phyloP scores from a whole-genome alignment of 345 rosid species.

The Populus davidiana region DNA sequence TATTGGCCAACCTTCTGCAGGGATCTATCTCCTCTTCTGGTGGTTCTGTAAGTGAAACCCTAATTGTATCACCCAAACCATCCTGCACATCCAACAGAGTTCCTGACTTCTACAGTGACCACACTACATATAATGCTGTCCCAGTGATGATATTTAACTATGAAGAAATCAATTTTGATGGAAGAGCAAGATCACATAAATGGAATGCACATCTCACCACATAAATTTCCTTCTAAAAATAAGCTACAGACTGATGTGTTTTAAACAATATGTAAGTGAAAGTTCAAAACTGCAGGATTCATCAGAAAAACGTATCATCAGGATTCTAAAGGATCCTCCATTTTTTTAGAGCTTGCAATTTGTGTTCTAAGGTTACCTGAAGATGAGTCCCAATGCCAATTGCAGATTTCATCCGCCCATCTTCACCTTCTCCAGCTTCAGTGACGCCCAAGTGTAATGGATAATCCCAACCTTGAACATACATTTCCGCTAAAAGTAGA shows the following conservation, averaged over 20 bases:
- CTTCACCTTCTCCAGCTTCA: constrained; percentile 99
- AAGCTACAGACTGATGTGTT: neutral
- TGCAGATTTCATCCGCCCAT: constrained; percentile 99
- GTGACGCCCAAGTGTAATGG: constrained; percentile 97
- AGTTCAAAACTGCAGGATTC: neutral
- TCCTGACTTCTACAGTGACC: constrained; percentile 3
- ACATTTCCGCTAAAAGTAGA: constrained; percentile 91
- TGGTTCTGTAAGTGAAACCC: constrained; percentile 92
- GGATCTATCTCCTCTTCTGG: constrained; percentile 99
- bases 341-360: constrained; percentile 1
- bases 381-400: constrained; percentile 97
- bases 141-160: neutral
- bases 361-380: constrained; percentile 46
- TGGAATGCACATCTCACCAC: neutral
- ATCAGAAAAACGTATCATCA: neutral
- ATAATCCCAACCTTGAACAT: constrained; percentile 95
- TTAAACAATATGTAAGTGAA: neutral
- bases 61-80: constrained; percentile 97
- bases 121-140: neutral
- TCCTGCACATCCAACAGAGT: constrained; percentile 49
- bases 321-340: neutral
- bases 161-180: constrained; percentile 2
- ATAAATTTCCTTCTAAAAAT: neutral
- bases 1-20: constrained; percentile 82
- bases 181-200: neutral